Base-by-base conservation (phyloP, 345 rosid genomes). In the Eucalyptus fibrosa region DNA sequence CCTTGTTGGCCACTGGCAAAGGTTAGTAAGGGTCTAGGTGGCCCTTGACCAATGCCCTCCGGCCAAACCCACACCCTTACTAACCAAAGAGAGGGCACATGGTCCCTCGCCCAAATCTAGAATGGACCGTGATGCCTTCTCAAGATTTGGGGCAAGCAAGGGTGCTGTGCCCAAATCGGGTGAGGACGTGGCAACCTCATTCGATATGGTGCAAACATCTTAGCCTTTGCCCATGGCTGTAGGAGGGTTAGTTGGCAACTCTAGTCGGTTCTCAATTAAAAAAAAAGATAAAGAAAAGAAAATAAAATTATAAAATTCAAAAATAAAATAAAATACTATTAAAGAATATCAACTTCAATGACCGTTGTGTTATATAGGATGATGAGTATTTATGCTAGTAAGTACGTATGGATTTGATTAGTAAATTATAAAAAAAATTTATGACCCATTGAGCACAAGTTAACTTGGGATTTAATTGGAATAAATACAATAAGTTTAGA, bases 291-390 rank as follows among this genome's bases (percentile, higher is more conserved):
- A 21, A 8, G 1, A 21, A 21, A 55, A 55, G 9, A 18, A 53
- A n/a, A n/a, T n/a, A n/a, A n/a, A n/a, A n/a, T n/a, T 21, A 56
- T 56, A 56, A 56, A 47, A 47, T 4, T 47, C 5, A 49, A 49
- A 49, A 47, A 47, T 45, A 47, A 47, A 47, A 1, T 47, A 23
- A 24, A 9, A 56, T 24, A 56, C 1, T 56, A 56, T 24, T 56
- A 5, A 24, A 56, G 5, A 24, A 56, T 24, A 10, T 24, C 30
- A 56, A 4, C 3, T 9, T 56, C 1, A 23, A 56, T 56, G 13
- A 0, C 2, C 0, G 0, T 11, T 3, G 0, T 56, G 0, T 3
- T 56, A 24, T 24, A 56, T 56, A 10, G 0, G 0, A 24, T 0
- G 0, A 56, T 56, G 0, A 11, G 0, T 24, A 56, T 24, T 24